phyloP scores from a whole-genome alignment of 768 basidiomycete species.

The Pisolithus tinctorius region DNA sequence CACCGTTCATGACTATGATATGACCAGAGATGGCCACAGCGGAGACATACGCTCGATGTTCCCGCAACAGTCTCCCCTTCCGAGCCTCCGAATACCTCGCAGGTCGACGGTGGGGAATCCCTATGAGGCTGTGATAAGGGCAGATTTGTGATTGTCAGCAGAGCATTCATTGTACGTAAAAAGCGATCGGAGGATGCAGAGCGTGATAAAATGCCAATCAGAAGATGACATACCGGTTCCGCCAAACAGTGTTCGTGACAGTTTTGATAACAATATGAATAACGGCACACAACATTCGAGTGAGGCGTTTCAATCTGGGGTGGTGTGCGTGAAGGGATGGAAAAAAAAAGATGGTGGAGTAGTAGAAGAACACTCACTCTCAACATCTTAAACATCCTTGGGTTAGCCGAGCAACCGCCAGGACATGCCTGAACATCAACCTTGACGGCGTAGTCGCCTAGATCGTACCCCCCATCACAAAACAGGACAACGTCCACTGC shows the following conservation, averaged over 20 bases:
- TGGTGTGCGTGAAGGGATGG: neutral
- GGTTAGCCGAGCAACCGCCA: neutral
- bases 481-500: neutral
- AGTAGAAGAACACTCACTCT: neutral
- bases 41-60: too few species aligned
- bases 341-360: neutral
- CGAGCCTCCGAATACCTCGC: too few species aligned
- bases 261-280: neutral
- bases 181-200: too few species aligned
- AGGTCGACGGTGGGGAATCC: too few species aligned
- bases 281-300: neutral
- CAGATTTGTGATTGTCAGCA: too few species aligned
- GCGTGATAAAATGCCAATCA: too few species aligned
- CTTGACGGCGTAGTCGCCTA: neutral
- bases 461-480: neutral
- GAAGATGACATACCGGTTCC: too few species aligned
- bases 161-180: too few species aligned
- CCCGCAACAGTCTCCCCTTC: too few species aligned
- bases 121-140: too few species aligned
- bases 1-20: too few species aligned
- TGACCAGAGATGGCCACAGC: too few species aligned
- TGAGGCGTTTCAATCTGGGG: neutral
- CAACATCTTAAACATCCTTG: neutral
- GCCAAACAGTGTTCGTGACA: neutral
- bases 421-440: neutral